These are phyloP conservation scores for Meredithiella fracta DNA, from an alignment of 2,329 filamentous ascomycete species.

Conservation along the genomic window DNA sequence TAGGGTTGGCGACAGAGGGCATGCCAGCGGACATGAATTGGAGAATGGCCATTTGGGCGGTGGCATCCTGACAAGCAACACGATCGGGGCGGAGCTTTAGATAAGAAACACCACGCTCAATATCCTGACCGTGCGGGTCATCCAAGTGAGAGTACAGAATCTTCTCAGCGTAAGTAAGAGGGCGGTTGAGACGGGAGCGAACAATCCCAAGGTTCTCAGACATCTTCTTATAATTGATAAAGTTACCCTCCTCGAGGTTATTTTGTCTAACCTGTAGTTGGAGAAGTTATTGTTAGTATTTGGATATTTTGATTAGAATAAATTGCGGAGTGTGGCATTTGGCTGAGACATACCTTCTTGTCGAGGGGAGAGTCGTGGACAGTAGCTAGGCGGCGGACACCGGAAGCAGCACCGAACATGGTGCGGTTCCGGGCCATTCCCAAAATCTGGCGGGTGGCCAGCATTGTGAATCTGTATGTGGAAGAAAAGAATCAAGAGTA, in stretches of 20 bases:
- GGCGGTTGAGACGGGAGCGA: conserved; percentile 73
- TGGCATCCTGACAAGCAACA: conserved; percentile 98
- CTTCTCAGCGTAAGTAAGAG: conserved; percentile 93
- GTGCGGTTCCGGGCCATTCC: conserved; percentile 48
- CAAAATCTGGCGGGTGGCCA: conserved; percentile 56
- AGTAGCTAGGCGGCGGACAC: conserved; percentile 63
- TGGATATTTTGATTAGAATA: not conserved
- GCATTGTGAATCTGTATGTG: conserved; percentile 29
- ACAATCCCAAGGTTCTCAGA: conserved; percentile 91
- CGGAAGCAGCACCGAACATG: conserved; percentile 38
- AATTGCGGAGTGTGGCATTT: not conserved
- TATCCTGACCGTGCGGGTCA: conserved; percentile 89
- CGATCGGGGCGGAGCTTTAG: conserved; percentile 92
- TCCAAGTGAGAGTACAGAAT: conserved; percentile 97
- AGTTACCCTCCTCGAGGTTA: conserved; percentile 89
- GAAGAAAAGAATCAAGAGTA: not conserved
- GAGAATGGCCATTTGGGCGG: conserved; percentile 97
- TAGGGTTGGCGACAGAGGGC: conserved; percentile 83
- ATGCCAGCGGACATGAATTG: conserved; percentile 99
- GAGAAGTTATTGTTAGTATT: not conserved
- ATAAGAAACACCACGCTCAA: conserved; percentile 89
- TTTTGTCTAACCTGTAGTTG: conserved; percentile 62
- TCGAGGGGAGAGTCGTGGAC: conserved; percentile 73
- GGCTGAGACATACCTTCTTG: conserved; percentile 50
- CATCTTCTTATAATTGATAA: conserved; percentile 99